phyloP scores from a whole-genome alignment of 257 asterid genomes.

The Linderniella brevidens region DNA sequence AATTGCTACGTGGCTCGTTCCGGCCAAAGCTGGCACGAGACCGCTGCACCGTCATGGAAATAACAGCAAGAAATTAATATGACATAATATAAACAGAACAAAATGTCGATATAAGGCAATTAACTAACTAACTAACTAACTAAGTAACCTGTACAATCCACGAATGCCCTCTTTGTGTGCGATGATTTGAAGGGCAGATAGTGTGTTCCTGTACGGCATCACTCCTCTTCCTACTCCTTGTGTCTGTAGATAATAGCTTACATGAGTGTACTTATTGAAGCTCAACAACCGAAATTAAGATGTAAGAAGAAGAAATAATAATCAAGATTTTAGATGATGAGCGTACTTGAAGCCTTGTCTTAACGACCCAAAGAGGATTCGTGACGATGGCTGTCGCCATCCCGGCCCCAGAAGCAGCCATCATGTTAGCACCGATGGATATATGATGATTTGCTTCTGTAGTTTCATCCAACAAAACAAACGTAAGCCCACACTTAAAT shows the following conservation, averaged over 20 bases:
- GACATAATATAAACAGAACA: slow-evolving; percentile 2
- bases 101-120: not conserved
- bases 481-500: slow-evolving; percentile 7
- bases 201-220: slow-evolving; percentile 60
- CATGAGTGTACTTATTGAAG: no score
- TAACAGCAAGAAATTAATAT: slow-evolving; percentile 9
- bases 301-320: not conserved
- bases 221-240: slow-evolving; percentile 57
- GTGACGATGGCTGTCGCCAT: slow-evolving; percentile 77
- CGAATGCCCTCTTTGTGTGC: slow-evolving; percentile 78
- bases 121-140: slow-evolving; percentile 6
- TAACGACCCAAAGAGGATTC: slow-evolving; percentile 98
- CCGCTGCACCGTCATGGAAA: slow-evolving; percentile 69
- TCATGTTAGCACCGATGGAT: slow-evolving; percentile 74
- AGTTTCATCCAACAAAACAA: slow-evolving; percentile 21
- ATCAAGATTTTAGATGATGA: slow-evolving; percentile 4
- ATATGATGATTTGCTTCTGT: slow-evolving; percentile 72
- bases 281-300: not conserved
- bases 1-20: slow-evolving; percentile 84
- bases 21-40: slow-evolving; percentile 94
- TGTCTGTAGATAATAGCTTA: slow-evolving; percentile 26
- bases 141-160: slow-evolving; percentile 71
- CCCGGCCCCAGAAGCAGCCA: slow-evolving; percentile 98
- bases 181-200: slow-evolving; percentile 71
- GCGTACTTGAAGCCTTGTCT: slow-evolving; percentile 86